These are phyloP conservation scores for Pseudogymnoascus sp. DNA, from an alignment of 2,329 filamentous ascomycete species.

Conservation along the genomic window DNA sequence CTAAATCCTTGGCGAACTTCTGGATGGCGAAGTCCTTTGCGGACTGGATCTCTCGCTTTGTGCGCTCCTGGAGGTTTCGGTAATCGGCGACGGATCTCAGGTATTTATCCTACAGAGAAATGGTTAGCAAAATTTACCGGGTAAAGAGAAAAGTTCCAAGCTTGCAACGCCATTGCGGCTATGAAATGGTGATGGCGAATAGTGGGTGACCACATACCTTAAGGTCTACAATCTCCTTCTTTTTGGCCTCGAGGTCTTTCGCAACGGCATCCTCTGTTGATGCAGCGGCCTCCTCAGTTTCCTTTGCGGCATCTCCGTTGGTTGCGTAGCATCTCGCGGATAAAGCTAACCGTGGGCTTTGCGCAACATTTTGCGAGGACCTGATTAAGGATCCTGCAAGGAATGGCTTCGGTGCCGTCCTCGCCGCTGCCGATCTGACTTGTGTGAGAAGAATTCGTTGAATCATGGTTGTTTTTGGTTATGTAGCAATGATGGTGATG, in stretches of 20 bases:
- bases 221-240: conserved; percentile 67
- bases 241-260: conserved; percentile 63
- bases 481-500: neutral
- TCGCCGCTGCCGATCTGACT: conserved; percentile 33
- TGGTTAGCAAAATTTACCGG: conserved; percentile 1
- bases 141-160: neutral
- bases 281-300: conserved; percentile 33
- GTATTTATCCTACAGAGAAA: conserved; percentile 68
- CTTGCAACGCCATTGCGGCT: neutral
- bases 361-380: conserved; percentile 28
- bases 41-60: conserved; percentile 76
- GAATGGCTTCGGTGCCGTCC: conserved; percentile 18
- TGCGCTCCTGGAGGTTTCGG: conserved; percentile 95
- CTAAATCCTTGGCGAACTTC: conserved; percentile 84
- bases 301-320: conserved; percentile 37
- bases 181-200: neutral
- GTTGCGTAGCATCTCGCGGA: conserved; percentile 29
- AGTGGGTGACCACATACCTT: conserved; percentile 54
- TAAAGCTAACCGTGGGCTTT: conserved; percentile 15
- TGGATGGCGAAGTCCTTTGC: conserved; percentile 92
- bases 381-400: conserved; percentile 31
- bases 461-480: conserved; percentile 34
- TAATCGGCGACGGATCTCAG: conserved; percentile 92
- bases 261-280: conserved; percentile 41
- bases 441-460: conserved; percentile 43